Evolutionary conservation across 2,329 filamentous ascomycete genomes (phyloP), one percentile per base, ranked within the genome.

Genomic region (Colletotrichum acutatum): DNA sequence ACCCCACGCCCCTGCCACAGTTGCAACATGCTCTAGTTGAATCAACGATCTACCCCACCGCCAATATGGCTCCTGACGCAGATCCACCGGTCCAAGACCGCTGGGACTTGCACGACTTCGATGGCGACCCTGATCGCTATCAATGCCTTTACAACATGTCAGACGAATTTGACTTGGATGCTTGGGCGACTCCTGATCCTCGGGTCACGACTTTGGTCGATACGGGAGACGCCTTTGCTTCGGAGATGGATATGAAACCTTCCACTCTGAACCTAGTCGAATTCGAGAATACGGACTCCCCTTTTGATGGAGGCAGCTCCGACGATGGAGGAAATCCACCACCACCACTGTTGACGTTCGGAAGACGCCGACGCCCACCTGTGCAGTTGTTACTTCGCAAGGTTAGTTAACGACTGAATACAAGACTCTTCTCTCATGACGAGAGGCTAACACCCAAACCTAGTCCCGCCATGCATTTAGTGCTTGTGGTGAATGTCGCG

Each of bases 1-100:
- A 5, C 54, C 24, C 12, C 54, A 1, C 5, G 2, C 16, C 0
- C 3, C 4, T 9, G 54, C 34, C 5, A 37, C 11, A 14, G 5
- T 30, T 0, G 4, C 26, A 46, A 67, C n/a, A 73, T 73, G 66
- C 60, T 56, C 71, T 73, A 61, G 71, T 73, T 73, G 66, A 66
- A 71, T 67, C 56, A 49, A 26, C 34, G 14, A 49, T 32, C 37
- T 22, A 26, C 19, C n/a, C 46, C 56, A 19, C 56, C 52, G 61
- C 71, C 71, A 66, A 52, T 19, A 73, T 73, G 66, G 66, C 67
- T 24, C 5, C n/a, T 30, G 19, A 52, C 4, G 16, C 12, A 24
- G 56, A 70, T 61, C 46, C 66, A 26, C 56, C 60, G 56, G 66
- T 71, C 66, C n/a, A 32, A 7, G 60, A 70, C 61, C 56, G 49